Conservation (phyloP, 495 filamentous ascomycete species). For the Neurospora sp. region DNA sequence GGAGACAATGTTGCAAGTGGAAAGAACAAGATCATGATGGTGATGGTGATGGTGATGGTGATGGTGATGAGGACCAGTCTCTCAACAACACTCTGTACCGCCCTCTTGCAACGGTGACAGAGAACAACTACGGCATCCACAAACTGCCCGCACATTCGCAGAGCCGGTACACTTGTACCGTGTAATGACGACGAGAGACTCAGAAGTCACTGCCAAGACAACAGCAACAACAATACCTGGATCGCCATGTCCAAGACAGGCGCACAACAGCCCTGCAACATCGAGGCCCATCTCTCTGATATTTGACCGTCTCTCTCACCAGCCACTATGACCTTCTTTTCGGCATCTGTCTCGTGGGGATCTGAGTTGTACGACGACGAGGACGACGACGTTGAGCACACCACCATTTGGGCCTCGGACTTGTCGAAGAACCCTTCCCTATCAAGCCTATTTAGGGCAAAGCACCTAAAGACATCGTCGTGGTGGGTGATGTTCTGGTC, state of each 20-base stretch:
- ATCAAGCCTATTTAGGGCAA: not conserved
- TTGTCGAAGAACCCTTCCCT: not conserved
- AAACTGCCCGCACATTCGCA: not conserved
- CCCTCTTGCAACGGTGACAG: not conserved
- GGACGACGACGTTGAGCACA: not conserved
- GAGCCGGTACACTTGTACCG: not conserved
- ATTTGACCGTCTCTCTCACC: not conserved
- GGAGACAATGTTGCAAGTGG: not conserved
- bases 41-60: not conserved
- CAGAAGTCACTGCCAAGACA: not conserved
- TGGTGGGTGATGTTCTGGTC: not conserved
- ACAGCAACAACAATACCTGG: not conserved
- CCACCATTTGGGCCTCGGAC: not conserved
- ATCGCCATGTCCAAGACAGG: not conserved
- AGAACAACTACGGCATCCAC: not conserved
- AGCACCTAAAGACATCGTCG: not conserved
- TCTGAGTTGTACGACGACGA: not conserved
- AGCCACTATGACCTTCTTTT: not conserved
- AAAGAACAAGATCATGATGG: not conserved
- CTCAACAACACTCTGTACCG: not conserved
- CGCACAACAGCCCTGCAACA: not conserved
- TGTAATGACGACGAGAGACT: not conserved
- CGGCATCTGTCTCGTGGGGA: not conserved
- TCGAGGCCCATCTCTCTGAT: not conserved
- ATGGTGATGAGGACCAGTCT: not conserved